These are phyloP conservation scores for Cynara cardunculus DNA, from an alignment of 129 eudicot genomes.

Conservation along the genomic window DNA sequence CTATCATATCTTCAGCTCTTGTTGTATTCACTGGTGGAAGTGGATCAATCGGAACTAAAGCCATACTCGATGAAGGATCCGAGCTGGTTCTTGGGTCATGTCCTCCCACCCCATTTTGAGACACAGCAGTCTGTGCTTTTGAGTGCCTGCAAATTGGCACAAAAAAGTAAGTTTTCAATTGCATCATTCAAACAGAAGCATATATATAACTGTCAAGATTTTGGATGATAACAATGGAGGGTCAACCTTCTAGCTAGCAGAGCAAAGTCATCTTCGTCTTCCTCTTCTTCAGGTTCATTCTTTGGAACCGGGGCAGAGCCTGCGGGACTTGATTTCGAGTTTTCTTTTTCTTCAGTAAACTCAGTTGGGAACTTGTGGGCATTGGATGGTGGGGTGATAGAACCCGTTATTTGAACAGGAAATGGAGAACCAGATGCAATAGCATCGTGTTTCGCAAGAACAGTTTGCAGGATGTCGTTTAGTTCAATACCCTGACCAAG, in stretches of 20 bases:
- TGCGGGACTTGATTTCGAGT: slow-evolving; percentile 25
- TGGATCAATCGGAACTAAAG: slow-evolving; percentile 47
- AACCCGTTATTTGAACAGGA: slow-evolving; percentile 39
- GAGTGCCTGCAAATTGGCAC: slow-evolving; percentile 59
- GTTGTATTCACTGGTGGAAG: slow-evolving; percentile 50
- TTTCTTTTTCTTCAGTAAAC: slow-evolving; percentile 31
- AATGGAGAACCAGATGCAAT: slow-evolving; percentile 86
- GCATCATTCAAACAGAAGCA: neutral
- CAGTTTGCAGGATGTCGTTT: slow-evolving; percentile 60
- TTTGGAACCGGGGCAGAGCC: slow-evolving; percentile 23
- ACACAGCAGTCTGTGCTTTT: slow-evolving; percentile 31
- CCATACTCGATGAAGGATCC: slow-evolving; percentile 46
- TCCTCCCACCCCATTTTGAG: slow-evolving; percentile 19
- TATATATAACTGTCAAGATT: neutral
- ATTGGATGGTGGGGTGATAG: slow-evolving; percentile 12
- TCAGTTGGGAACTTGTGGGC: slow-evolving; percentile 23
- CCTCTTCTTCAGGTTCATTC: slow-evolving; percentile 47
- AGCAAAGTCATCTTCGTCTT: slow-evolving; percentile 89
- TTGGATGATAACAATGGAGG: neutral
- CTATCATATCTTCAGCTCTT: slow-evolving; percentile 68
- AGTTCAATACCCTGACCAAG: slow-evolving; percentile 76
- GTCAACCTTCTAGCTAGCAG: slow-evolving; percentile 74
- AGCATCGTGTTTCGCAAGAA: slow-evolving; percentile 78
- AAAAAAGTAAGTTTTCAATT: neutral
- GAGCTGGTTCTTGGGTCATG: neutral